Percentiles rank a stretch among this genome's conserved stretches.
These are phyloP conservation scores for Geotrichum bryndzae DNA, from an alignment of 1,139 yeast species.

Conservation along the genomic window DNA sequence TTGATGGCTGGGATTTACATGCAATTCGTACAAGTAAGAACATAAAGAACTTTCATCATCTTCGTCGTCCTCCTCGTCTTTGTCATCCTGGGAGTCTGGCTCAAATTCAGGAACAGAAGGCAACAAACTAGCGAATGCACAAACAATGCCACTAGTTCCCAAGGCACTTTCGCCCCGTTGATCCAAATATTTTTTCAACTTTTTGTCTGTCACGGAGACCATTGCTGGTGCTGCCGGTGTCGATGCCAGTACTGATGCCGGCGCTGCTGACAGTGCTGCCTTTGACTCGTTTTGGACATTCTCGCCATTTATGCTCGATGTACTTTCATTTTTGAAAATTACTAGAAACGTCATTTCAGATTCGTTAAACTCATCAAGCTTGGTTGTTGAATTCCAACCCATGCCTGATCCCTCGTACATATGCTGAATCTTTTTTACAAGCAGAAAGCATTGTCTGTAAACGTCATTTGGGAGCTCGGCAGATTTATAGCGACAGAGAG, in stretches of 20 bases:
- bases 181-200: background rate
- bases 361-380: conserved; percentile 44
- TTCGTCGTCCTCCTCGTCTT: conserved; percentile 16
- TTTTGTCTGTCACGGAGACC: background rate
- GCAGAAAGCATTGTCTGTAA: conserved; percentile 25
- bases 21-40: conserved; percentile 53
- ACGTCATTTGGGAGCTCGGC: conserved; percentile 11
- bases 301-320: conserved; percentile 26
- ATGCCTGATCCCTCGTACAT: conserved; percentile 36
- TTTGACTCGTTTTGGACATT: conserved; percentile 5
- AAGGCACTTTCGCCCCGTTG: background rate
- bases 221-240: background rate
- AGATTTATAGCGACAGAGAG: background rate
- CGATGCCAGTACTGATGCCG: background rate
- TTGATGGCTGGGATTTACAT: conserved; percentile 38
- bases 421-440: conserved; percentile 27
- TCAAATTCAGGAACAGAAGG: conserved; percentile 29
- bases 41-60: conserved; percentile 26
- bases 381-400: conserved; percentile 42
- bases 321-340: background rate
- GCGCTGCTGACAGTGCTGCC: background rate
- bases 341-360: conserved; percentile 41
- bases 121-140: conserved; percentile 43
- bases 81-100: conserved; percentile 9
- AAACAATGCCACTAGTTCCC: conserved; percentile 23